A percentile compares a stretch with the other conserved stretches of the same genome.
These are phyloP conservation scores for Hirsutella minnesotensis DNA, from an alignment of 2,329 filamentous ascomycete species.

Conservation along the genomic window DNA sequence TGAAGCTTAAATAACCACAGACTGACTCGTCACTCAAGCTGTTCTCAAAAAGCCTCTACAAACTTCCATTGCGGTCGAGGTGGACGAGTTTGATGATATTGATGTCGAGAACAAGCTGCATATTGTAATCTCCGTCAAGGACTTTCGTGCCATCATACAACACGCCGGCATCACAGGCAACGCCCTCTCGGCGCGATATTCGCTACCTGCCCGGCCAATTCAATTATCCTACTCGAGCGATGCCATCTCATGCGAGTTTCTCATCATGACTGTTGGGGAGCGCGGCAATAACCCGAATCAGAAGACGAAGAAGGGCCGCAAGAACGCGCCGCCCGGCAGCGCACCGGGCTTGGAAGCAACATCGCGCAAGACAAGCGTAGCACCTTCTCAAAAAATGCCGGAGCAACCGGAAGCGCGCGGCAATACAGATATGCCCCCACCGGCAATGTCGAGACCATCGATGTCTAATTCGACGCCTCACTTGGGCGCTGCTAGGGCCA, in stretches of 20 bases:
- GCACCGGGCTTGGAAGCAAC: slow-evolving; percentile 35
- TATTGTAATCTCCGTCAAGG: slow-evolving; percentile 71
- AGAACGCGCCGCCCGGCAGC: slow-evolving; percentile 19
- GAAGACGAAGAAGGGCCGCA: slow-evolving; percentile 35
- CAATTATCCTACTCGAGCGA: slow-evolving; percentile 60
- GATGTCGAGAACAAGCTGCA: slow-evolving; percentile 64
- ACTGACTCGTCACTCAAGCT: slow-evolving; percentile 35
- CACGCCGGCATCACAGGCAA: slow-evolving; percentile 61
- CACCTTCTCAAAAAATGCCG: slow-evolving; percentile 21
- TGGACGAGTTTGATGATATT: slow-evolving; percentile 66
- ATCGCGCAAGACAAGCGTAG: slow-evolving; percentile 30
- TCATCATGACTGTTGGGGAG: slow-evolving; percentile 72
- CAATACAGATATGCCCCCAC: slow-evolving; percentile 6
- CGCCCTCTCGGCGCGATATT: slow-evolving; percentile 58
- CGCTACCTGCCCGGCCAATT: slow-evolving; percentile 57
- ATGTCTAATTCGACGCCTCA: slow-evolving; percentile 20
- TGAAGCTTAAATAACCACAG: slow-evolving; percentile 1
- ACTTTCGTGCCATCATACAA: slow-evolving; percentile 67
- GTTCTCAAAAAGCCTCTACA: slow-evolving; percentile 70
- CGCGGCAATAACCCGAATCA: slow-evolving; percentile 35
- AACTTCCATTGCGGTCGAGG: slow-evolving; percentile 67
- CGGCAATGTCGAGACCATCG: slow-evolving; percentile 14
- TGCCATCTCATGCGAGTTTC: slow-evolving; percentile 62
- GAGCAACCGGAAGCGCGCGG: slow-evolving; percentile 10
- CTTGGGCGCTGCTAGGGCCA: slow-evolving; percentile 20